These are phyloP conservation scores for Phoma sp. DNA, from an alignment of 2,329 filamentous ascomycete genomes.

Conservation along the genomic window DNA sequence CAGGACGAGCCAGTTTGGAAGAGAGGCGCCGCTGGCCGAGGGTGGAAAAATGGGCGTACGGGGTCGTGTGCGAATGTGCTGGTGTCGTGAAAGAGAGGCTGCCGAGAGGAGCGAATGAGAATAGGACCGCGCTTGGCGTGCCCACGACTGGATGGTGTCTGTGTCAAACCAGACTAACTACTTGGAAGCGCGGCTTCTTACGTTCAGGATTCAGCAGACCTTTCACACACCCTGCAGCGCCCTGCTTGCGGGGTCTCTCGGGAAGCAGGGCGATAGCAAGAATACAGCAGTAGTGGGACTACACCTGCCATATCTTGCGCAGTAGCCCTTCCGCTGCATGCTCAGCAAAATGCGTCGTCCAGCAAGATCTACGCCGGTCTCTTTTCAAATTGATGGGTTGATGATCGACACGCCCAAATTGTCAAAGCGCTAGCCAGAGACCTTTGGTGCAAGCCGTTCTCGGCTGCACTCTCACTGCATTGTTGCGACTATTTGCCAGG, in stretches of 20 bases:
- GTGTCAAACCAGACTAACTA: slow-evolving; percentile 1
- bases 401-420: slow-evolving; percentile 18
- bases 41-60: slow-evolving; percentile 19
- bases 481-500: no score
- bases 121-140: slow-evolving; percentile 4
- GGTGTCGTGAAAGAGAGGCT: slow-evolving; percentile 13
- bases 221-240: no score
- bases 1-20: slow-evolving; percentile 55
- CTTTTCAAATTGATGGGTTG: not conserved
- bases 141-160: not conserved
- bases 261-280: no score
- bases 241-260: not conserved
- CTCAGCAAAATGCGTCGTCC: not conserved
- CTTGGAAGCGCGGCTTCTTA: not conserved
- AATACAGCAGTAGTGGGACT: no score
- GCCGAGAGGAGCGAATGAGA: slow-evolving; percentile 20
- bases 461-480: not conserved
- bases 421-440: slow-evolving; percentile 11
- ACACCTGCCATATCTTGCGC: not conserved
- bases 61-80: slow-evolving; percentile 27
- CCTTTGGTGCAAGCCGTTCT: slow-evolving; percentile 9
- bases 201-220: no score
- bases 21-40: slow-evolving; percentile 41
- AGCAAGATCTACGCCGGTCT: no score
- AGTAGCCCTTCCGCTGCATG: not conserved